Evolutionary conservation across 2,329 filamentous ascomycete genomes (phyloP), one percentile per base, ranked within the genome.

Genomic region (Colletotrichum shisoi): DNA sequence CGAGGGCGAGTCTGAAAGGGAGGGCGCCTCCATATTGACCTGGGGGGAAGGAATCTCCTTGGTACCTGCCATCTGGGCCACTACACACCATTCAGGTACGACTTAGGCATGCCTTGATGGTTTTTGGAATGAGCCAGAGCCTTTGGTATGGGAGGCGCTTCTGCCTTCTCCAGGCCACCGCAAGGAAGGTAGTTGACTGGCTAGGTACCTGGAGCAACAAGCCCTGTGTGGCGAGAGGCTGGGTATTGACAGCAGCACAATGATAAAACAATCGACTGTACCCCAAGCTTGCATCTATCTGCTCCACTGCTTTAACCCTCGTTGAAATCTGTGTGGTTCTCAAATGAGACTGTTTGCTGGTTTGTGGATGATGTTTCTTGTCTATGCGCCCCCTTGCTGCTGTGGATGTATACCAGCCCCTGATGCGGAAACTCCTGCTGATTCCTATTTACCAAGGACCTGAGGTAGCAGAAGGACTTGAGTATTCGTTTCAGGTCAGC

Each of bases 1-100:
- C 6, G 56, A 13, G 13, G 21, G 13, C 12, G 31, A 37, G 8
- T 21, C 37, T 39, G 27, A 40, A 19, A 57, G 27, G 46, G 61
- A 54, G 48, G 64, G 57, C 7, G 49, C 53, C 19, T 56, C 46
- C 40, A 44, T 34, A 27, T 44, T 54, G 52, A 37, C 27, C 45
- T 54, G 52, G 31, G 8, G 63, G 51, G 56, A 44, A 59, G 63
- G 48, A 19, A 39, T 21, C 13, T 46, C 40, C 17, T 53, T 17
- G 4, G 42, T 67, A 42, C 52, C 48, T 58, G 53, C 67, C 54
- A 57, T 54, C 56, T 24, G 39, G 12, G 5, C 17, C n/a, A 37
- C 21, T 27, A 31, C n/a, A 42, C 57, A 45, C 17, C 12, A 24
- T 2, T 13, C 1, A 13, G 12, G 15, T 27, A 27, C 44, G 6